phyloP scores from a whole-genome alignment of 106 monocot species.

The Narthecium ossifragum region DNA sequence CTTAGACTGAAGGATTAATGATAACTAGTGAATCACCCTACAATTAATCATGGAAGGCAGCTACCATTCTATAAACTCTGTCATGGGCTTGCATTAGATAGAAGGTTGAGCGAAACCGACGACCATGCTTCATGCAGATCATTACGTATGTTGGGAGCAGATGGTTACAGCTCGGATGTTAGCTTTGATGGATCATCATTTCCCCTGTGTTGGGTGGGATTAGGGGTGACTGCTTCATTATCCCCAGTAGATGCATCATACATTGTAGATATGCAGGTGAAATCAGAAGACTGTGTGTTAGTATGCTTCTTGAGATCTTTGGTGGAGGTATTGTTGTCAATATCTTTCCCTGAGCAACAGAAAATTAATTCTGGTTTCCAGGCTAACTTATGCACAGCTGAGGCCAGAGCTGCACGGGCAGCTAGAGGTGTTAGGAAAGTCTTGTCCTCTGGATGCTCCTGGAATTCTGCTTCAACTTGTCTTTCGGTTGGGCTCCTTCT shows the following conservation, averaged over 20 bases:
- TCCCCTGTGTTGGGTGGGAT: neutral
- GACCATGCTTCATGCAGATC: too few species aligned
- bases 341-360: neutral
- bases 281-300: neutral
- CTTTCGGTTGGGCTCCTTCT: conserved; percentile 22
- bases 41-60: too few species aligned
- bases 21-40: neutral
- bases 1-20: too few species aligned
- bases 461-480: neutral
- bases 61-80: too few species aligned
- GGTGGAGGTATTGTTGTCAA: neutral
- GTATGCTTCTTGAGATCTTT: conserved; percentile 8
- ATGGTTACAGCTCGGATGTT: neutral
- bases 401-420: conserved; percentile 65
- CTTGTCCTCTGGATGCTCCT: conserved; percentile 16
- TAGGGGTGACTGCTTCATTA: neutral
- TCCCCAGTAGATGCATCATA: neutral
- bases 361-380: conserved; percentile 7
- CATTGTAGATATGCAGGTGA: neutral
- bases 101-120: neutral
- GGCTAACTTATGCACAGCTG: conserved; percentile 35
- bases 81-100: too few species aligned
- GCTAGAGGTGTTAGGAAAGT: conserved; percentile 52
- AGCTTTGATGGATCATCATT: neutral
- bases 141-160: too few species aligned